These are phyloP conservation scores for Cladosporium sp. DNA, from an alignment of 2,329 filamentous ascomycete species.

Conservation along the genomic window DNA sequence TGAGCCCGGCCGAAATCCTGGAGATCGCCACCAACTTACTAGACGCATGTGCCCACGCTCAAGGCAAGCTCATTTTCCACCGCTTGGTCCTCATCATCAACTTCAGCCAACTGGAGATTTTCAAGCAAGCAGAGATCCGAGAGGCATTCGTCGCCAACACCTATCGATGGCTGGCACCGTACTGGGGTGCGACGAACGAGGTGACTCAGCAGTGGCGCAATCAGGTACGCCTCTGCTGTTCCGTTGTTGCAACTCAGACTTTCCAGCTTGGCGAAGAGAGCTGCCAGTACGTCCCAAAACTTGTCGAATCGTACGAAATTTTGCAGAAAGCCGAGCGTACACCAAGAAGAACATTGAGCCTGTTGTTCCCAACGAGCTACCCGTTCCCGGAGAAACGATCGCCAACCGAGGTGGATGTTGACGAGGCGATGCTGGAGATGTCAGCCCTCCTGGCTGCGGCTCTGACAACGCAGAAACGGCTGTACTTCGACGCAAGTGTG, in stretches of 20 bases:
- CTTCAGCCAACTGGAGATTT: conserved; percentile 75
- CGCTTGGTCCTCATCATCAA: conserved; percentile 91
- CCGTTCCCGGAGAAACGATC: conserved; percentile 75
- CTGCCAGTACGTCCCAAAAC: conserved; percentile 82
- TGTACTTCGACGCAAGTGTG: conserved; percentile 35
- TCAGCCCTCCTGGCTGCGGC: conserved; percentile 74
- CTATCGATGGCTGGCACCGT: conserved; percentile 81
- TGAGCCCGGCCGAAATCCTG: conserved; percentile 77
- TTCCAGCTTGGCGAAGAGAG: conserved; percentile 72
- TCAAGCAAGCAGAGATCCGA: conserved; percentile 70
- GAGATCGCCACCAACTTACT: conserved; percentile 90
- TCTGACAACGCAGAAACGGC: conserved; percentile 22
- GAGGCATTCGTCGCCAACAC: conserved; percentile 56
- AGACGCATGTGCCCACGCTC: conserved; percentile 79
- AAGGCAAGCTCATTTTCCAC: conserved; percentile 85
- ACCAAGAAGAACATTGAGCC: conserved; percentile 60
- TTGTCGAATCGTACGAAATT: conserved; percentile 80
- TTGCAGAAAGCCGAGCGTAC: conserved; percentile 61
- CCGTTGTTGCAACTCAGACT: conserved; percentile 79
- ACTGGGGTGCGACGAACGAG: conserved; percentile 73
- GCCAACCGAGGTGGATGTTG: conserved; percentile 43
- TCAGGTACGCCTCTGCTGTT: conserved; percentile 88
- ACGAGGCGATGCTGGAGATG: conserved; percentile 83
- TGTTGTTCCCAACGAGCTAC: conserved; percentile 84
- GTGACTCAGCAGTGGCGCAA: conserved; percentile 84